These are phyloP conservation scores for Fusarium cyanostomum DNA, from an alignment of 2,329 filamentous ascomycete species.

Conservation along the genomic window DNA sequence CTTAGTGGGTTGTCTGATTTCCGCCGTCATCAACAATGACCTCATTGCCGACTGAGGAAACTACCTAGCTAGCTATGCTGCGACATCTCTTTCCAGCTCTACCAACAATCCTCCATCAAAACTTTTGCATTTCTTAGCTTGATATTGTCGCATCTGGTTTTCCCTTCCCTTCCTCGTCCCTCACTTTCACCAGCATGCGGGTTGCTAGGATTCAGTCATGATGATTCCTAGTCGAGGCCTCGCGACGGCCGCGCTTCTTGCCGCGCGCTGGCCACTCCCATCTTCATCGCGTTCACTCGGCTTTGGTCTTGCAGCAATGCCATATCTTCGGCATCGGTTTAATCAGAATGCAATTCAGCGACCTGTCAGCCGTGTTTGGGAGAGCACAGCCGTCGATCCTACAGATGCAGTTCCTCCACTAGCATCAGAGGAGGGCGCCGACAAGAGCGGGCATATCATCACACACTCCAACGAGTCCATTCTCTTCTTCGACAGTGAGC, in stretches of 20 bases:
- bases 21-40: constrained; percentile 26
- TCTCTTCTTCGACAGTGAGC: constrained; percentile 87
- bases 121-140: not conserved
- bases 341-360: constrained; percentile 2
- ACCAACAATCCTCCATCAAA: not conserved
- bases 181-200: constrained; percentile 14
- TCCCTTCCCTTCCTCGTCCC: not conserved
- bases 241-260: constrained; percentile 36
- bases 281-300: constrained; percentile 16
- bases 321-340: constrained; percentile 18
- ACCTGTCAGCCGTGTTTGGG: constrained; percentile 36
- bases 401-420: constrained; percentile 12
- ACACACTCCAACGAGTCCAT: constrained; percentile 80
- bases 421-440: constrained; percentile 55
- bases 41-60: constrained; percentile 19
- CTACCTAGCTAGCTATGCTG: constrained; percentile 11
- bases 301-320: constrained; percentile 17
- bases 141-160: not conserved
- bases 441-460: constrained; percentile 84
- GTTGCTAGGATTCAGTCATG: constrained; percentile 12
- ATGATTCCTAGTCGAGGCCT: constrained; percentile 46
- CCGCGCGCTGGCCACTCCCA: constrained; percentile 35
- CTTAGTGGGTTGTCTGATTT: constrained; percentile 28
- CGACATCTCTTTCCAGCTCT: constrained; percentile 15
- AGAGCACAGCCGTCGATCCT: constrained; percentile 38